These are phyloP conservation scores for Westerdykella ornata DNA, from an alignment of 2,329 filamentous ascomycete genomes.

Conservation along the genomic window DNA sequence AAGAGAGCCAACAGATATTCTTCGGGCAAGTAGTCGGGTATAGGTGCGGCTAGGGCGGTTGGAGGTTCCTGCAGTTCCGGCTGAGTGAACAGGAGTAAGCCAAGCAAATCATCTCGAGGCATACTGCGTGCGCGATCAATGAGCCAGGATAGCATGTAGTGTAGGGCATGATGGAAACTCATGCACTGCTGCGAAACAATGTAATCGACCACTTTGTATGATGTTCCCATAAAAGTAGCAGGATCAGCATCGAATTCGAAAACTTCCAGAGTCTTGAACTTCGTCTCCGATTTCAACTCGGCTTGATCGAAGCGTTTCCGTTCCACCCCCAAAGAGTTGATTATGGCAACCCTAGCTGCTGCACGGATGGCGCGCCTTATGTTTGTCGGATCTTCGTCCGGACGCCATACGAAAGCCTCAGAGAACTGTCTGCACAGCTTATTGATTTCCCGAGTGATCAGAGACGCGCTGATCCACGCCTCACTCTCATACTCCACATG, in stretches of 20 bases:
- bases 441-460: constrained; percentile 93
- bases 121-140: constrained; percentile 81
- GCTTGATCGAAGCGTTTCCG: constrained; percentile 74
- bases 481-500: constrained; percentile 98
- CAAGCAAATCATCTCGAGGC: constrained; percentile 58
- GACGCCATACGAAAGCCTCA: constrained; percentile 70
- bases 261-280: constrained; percentile 69
- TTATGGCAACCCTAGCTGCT: constrained; percentile 74
- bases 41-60: constrained; percentile 52
- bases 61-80: constrained; percentile 62
- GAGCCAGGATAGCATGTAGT: constrained; percentile 94
- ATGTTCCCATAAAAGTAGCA: constrained; percentile 34
- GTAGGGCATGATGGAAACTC: constrained; percentile 94
- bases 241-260: constrained; percentile 66
- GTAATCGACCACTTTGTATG: constrained; percentile 65
- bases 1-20: constrained; percentile 83
- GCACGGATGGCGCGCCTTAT: constrained; percentile 67
- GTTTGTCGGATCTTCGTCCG: constrained; percentile 57
- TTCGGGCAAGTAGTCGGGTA: constrained; percentile 56
- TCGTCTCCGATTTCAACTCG: constrained; percentile 80
- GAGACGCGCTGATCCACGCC: constrained; percentile 91
- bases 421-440: constrained; percentile 81
- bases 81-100: constrained; percentile 64
- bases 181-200: constrained; percentile 83
- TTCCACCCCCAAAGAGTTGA: constrained; percentile 86